Conservation (phyloP, 495 filamentous ascomycete species). For the Cudoniella acicularis region DNA sequence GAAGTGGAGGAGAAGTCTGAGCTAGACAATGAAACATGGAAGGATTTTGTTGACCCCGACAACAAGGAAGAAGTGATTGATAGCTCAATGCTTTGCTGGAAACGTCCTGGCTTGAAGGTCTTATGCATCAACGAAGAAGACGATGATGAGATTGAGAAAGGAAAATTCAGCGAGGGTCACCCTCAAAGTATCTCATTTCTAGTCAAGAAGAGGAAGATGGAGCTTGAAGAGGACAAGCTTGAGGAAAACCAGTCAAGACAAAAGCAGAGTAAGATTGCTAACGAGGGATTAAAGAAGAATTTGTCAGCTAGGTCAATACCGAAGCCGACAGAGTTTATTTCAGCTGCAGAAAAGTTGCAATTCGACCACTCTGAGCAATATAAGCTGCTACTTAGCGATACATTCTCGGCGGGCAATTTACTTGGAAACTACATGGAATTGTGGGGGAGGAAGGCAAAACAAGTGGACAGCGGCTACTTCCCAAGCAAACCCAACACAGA, state of each 20-base stretch:
- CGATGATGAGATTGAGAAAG: slow-evolving; percentile 42
- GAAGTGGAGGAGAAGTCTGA: slow-evolving; percentile 31
- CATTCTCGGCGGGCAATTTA: slow-evolving; percentile 29
- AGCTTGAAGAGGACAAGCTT: slow-evolving; percentile 6
- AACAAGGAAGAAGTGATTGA: slow-evolving; percentile 29
- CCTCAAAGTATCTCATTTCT: slow-evolving; percentile 15
- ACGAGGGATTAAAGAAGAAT: not conserved
- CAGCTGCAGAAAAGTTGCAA: not conserved
- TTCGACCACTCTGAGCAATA: not conserved
- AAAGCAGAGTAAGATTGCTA: not conserved
- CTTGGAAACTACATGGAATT: slow-evolving; percentile 44
- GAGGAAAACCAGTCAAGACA: not conserved
- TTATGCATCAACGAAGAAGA: slow-evolving; percentile 42
- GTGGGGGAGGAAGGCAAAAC: slow-evolving; percentile 32
- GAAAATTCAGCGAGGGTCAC: not conserved
- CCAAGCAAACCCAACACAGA: not conserved
- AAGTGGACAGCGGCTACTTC: slow-evolving; percentile 27
- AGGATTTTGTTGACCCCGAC: slow-evolving; percentile 25
- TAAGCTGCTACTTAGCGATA: slow-evolving; percentile 4
- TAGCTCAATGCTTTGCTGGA: slow-evolving; percentile 39
- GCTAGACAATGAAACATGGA: slow-evolving; percentile 19
- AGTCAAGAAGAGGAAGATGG: slow-evolving; percentile 21
- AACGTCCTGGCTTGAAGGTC: slow-evolving; percentile 48
- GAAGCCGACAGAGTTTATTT: not conserved
- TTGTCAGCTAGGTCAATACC: not conserved